These are phyloP conservation scores for Fomitopsis serialis DNA, from an alignment of 768 basidiomycete genomes.

Conservation along the genomic window DNA sequence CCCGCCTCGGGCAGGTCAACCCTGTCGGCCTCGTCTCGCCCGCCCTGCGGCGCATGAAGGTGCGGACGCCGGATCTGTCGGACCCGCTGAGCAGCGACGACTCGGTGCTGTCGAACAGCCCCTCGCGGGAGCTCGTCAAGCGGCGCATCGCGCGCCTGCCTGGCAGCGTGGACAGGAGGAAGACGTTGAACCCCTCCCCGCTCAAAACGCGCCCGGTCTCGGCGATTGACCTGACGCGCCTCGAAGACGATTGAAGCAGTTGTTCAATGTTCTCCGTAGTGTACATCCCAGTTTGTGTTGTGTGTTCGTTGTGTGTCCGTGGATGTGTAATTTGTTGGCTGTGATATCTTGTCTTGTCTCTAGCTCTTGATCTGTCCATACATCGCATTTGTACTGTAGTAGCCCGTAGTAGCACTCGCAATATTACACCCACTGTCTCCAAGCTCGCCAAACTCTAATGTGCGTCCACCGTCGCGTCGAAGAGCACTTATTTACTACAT, in stretches of 20 bases:
- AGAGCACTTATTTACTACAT: too few relatives aligned
- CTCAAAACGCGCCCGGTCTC: conserved; percentile 8
- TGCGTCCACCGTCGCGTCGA: too few relatives aligned
- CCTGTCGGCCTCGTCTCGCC: conserved; percentile 68
- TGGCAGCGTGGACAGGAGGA: neutral
- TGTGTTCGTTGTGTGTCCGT: too few relatives aligned
- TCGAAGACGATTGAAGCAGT: neutral
- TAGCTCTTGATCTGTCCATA: too few relatives aligned
- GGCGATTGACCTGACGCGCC: conserved; percentile 5
- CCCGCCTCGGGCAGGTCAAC: conserved; percentile 58
- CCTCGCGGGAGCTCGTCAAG: conserved; percentile 34
- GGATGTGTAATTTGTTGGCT: too few relatives aligned
- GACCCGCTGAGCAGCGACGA: conserved; percentile 45
- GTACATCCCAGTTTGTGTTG: too few relatives aligned
- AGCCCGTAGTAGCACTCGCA: too few relatives aligned
- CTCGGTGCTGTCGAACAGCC: conserved; percentile 38
- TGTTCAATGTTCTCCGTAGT: neutral
- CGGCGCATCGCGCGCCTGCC: conserved; percentile 13
- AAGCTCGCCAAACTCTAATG: too few relatives aligned
- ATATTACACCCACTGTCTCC: too few relatives aligned
- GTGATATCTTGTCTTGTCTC: too few relatives aligned
- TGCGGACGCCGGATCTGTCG: conserved; percentile 13
- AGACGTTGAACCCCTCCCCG: conserved; percentile 2
- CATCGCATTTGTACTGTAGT: too few relatives aligned
- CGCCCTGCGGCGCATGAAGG: conserved; percentile 34